Conservation (phyloP, 768 basidiomycete genomes). For the Trametes elegans region DNA sequence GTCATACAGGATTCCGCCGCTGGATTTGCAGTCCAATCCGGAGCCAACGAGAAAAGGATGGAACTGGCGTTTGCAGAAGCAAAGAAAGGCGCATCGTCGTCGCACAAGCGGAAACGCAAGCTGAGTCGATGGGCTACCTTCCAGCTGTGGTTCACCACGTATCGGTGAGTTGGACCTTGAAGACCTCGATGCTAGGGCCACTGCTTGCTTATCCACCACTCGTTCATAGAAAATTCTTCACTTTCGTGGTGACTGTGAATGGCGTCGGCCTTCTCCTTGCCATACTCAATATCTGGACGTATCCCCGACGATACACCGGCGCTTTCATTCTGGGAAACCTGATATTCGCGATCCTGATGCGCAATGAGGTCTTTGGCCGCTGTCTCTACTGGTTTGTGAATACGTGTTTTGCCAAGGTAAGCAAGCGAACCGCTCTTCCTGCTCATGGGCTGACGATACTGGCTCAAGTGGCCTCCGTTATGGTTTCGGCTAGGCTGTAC, state of each 20-base stretch:
- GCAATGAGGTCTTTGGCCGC: constrained; percentile 43
- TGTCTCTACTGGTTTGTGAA: constrained; percentile 36
- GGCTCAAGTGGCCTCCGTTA: constrained; percentile 38
- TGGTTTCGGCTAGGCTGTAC: constrained; percentile 40
- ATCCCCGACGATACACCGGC: constrained; percentile 36
- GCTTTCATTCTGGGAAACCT: constrained; percentile 42
- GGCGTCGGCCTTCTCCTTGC: constrained; percentile 33
- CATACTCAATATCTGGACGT: constrained; percentile 32
- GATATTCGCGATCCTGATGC: constrained; percentile 39
- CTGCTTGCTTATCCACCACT: too few species aligned
- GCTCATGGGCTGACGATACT: background rate
- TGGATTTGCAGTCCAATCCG: constrained; percentile 8
- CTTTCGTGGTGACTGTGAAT: constrained; percentile 33
- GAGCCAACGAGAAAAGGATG: constrained; percentile 21
- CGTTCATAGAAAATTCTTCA: constrained; percentile 35
- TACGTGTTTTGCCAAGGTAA: constrained; percentile 38
- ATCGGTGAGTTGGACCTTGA: constrained; percentile 29
- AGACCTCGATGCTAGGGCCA: too few species aligned
- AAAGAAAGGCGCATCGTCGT: constrained; percentile 15
- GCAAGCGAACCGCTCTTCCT: background rate
- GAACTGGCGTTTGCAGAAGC: constrained; percentile 18
- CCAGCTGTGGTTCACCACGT: constrained; percentile 38
- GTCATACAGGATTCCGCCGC: constrained; percentile 5
- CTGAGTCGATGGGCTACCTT: constrained; percentile 31
- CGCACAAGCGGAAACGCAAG: constrained; percentile 20